A percentile compares a stretch with the other conserved stretches of the same genome.
phyloP scores from a whole-genome alignment of 2,329 filamentous ascomycete genomes.

The Ambrosiella beaveri region DNA sequence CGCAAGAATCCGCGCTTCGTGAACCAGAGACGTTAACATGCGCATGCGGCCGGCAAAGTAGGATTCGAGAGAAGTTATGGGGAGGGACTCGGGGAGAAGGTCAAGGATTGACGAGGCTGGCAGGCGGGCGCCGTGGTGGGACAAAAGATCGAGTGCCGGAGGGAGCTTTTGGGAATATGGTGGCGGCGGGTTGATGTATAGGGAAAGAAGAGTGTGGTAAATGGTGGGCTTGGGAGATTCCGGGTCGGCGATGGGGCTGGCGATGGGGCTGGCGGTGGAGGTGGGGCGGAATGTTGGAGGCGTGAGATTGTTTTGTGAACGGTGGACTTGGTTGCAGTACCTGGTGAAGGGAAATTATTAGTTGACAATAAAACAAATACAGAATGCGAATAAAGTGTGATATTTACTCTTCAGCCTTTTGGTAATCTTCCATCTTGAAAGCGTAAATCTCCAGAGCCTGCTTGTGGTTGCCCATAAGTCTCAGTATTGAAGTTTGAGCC shows the following conservation, averaged over 20 bases:
- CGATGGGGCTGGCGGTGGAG: constrained; percentile 20
- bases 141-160: constrained; percentile 74
- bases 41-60: constrained; percentile 90
- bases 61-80: constrained; percentile 61
- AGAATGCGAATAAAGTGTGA: not conserved
- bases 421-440: constrained; percentile 74
- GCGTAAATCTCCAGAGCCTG: constrained; percentile 96
- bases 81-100: constrained; percentile 65
- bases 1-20: constrained; percentile 61
- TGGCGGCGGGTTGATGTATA: constrained; percentile 70
- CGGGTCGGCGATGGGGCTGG: not conserved
- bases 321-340: constrained; percentile 78
- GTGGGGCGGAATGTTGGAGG: constrained; percentile 21
- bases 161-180: constrained; percentile 55
- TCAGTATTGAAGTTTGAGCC: constrained; percentile 73
- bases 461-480: constrained; percentile 88
- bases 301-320: constrained; percentile 30
- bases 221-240: constrained; percentile 53
- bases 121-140: constrained; percentile 77
- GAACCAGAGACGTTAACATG: constrained; percentile 63
- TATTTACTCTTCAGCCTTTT: constrained; percentile 79
- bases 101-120: constrained; percentile 74
- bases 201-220: constrained; percentile 75
- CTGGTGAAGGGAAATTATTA: constrained; percentile 18
- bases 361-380: not conserved